Evolutionary conservation across 2,329 filamentous ascomycete species (phyloP).

Genomic region (Aspergillus ochraceus): DNA sequence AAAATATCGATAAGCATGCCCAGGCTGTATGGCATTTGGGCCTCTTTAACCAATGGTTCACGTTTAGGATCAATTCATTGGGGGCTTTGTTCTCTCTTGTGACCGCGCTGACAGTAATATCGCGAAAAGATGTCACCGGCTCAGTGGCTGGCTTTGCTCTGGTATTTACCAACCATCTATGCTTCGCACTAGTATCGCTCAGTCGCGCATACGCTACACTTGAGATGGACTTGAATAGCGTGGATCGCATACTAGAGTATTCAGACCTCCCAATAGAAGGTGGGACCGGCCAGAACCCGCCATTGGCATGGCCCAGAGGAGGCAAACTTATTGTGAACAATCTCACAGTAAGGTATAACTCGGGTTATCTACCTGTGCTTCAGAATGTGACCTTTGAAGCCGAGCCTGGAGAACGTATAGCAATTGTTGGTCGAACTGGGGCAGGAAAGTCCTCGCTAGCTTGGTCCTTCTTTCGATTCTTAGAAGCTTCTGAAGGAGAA

Average conservation of each 20-base stretch:
- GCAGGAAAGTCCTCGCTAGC: slow-evolving; percentile 30
- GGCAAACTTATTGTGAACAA: slow-evolving; percentile 70
- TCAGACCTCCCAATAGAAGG: slow-evolving; percentile 67
- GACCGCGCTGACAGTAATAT: slow-evolving; percentile 65
- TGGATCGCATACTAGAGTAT: slow-evolving; percentile 75
- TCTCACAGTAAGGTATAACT: slow-evolving; percentile 69
- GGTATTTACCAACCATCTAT: slow-evolving; percentile 71
- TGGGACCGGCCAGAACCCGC: slow-evolving; percentile 60
- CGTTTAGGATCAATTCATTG: slow-evolving; percentile 69
- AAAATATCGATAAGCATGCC: slow-evolving; percentile 65
- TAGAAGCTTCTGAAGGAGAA: slow-evolving; percentile 20
- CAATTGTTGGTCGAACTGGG: slow-evolving; percentile 32
- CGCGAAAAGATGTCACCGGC: slow-evolving; percentile 63
- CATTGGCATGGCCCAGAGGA: slow-evolving; percentile 72
- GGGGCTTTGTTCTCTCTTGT: slow-evolving; percentile 68
- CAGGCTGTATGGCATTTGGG: slow-evolving; percentile 66
- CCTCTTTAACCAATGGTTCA: slow-evolving; percentile 76
- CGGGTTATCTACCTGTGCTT: slow-evolving; percentile 56
- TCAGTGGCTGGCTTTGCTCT: slow-evolving; percentile 74
- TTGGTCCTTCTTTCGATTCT: slow-evolving; percentile 25
- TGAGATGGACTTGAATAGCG: slow-evolving; percentile 77
- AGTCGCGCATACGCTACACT: slow-evolving; percentile 69
- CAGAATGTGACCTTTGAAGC: slow-evolving; percentile 21
- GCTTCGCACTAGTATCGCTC: slow-evolving; percentile 64
- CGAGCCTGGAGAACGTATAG: slow-evolving; percentile 23